These are phyloP conservation scores for Strigomonas culicis DNA, from an alignment of 208 protist genomes.

Conservation along the genomic window DNA sequence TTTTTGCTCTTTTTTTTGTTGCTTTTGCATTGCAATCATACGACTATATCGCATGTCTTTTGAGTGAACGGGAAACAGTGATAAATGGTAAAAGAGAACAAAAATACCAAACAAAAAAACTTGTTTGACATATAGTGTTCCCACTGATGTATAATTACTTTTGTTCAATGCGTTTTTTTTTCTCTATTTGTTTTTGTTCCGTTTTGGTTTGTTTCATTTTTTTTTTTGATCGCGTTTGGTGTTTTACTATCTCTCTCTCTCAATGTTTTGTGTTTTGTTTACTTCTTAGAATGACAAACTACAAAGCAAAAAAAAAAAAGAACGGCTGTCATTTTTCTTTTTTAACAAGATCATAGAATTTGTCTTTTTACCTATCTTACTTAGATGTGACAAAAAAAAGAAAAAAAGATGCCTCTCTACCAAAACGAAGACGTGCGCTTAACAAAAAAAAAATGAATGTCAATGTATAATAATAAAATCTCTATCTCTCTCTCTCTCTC, in stretches of 20 bases:
- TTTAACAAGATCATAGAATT: neutral
- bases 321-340: constrained; percentile 11
- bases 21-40: neutral
- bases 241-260: neutral
- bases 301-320: constrained; percentile 10
- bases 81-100: neutral
- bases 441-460: neutral
- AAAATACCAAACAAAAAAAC: neutral
- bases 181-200: constrained; percentile 10
- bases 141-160: neutral
- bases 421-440: neutral
- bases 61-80: constrained; percentile 4
- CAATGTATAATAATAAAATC: constrained; percentile 7
- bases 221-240: neutral
- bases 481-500: constrained; percentile 11
- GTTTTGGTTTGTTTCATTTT: constrained; percentile 4
- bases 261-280: constrained; percentile 16
- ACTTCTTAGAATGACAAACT: constrained; percentile 10
- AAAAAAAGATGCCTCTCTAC: neutral
- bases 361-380: constrained; percentile 1
- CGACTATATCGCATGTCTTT: neutral
- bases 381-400: neutral
- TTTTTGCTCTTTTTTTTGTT: constrained; percentile 1
- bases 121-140: neutral
- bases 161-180: no score